Evolutionary conservation across 495 filamentous ascomycete genomes (phyloP), one percentile per base, ranked within the genome.

Genomic region (Patellaria atrata): DNA sequence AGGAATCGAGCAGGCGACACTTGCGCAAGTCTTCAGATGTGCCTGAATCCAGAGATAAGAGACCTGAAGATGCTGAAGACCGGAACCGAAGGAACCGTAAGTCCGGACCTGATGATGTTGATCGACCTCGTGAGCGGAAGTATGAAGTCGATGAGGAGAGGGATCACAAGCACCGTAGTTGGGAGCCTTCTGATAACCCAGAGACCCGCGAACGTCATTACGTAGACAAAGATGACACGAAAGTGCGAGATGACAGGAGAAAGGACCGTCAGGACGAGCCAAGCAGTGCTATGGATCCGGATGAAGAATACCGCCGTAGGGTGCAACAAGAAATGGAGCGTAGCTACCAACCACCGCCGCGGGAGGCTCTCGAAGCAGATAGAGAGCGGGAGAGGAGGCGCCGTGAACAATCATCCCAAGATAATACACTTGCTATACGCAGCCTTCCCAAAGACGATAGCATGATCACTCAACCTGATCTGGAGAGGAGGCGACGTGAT

Each of bases 271-370:
- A 22, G 3, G 34, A 29, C 22, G 33, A 32, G 13, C 8, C 19
- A 6, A 35, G 38, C 21, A 22, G 46, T 10, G 38, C 32, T n/a
- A 22, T 54, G 3, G 55, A 58, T 25, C 45, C 57, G 2, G 57
- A 60, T 10, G 57, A 56, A 41, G 57, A 60, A 25, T 60, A 60
- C 34, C 50, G 53, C 15, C 55, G 51, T 11, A 50, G 57, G 10
- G 49, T 60, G 37, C 41, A 48, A 26, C 54, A 50, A 33, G 52
- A 51, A 25, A 21, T 27, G 5, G 39, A 49, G 35, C 41, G 41
- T 24, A 43, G 35, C 24, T 18, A 36, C 5, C 26, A 33, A 27
- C 16, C 26, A 20, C 18, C 24, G 15, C 39, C 30, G 9, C 23
- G 16, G 8, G 40, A 44, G 5, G 10, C 16, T 12, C 22, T 13